Evolutionary conservation across 78 protist species (phyloP), one percentile per base, ranked within the genome.

Genomic region (Salpingoeca rosetta): DNA sequence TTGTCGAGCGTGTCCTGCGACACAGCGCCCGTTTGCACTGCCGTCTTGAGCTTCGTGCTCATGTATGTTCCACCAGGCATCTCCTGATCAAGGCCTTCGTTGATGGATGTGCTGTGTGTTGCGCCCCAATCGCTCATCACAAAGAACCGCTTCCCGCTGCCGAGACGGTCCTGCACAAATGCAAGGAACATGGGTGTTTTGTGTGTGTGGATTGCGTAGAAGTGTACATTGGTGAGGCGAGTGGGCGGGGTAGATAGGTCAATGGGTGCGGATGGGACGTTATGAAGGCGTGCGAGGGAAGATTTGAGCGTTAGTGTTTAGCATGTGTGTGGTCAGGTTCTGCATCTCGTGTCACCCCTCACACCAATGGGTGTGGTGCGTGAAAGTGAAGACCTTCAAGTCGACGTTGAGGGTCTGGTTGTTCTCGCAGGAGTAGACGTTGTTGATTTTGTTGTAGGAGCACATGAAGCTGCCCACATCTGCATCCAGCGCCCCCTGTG

Each of bases 381-480:
- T 51, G 65, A 51, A 17, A 51, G 17, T 7, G 40, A 27, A 28
- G 36, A 1, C 82, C 65, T 35, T 2, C 51, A 88, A 81, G 57
- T 84, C 87, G 2, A 51, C 36, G 26, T 3, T 26, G 25, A 88
- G 86, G 0, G 78, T 38, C 3, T 45, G 42, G 41, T 3, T 24
- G 65, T 88, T 82, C 81, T 88, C 88, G 41, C 86, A 84, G 42
- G 75, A 38, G 45, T 56, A 72, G 41, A 0, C 0, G 72, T 82
- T 81, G 80, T 77, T 84, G 87, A 88, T 44, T 65, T 40, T 83
- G 87, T 88, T 88, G 81, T 88, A 88, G 11, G 80, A 3, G 82
- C 91, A 85, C 91, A 88, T 88, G 83, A 88, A 44, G 0, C 88
- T 25, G 40, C 86, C 91, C 45, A 75, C 83, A 25, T 28, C n/a